phyloP scores from a whole-genome alignment of 2,329 filamentous ascomycete genomes.

The Aspergillus pseudotamarii region DNA sequence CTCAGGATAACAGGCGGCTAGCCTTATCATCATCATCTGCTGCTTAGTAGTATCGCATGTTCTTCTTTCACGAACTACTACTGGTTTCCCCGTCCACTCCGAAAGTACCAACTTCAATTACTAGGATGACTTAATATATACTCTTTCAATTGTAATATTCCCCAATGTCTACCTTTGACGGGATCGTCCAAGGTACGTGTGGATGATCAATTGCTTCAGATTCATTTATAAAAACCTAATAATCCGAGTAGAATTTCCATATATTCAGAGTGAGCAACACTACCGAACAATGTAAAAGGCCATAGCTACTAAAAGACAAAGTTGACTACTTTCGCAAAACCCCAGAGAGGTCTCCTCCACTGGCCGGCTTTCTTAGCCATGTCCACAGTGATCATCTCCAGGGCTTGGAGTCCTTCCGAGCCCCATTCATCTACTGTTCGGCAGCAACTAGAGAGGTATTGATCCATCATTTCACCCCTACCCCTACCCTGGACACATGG shows the following conservation, averaged over 20 bases:
- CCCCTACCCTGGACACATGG: not conserved
- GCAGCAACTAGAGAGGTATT: slow-evolving; percentile 71
- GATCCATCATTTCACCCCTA: not conserved
- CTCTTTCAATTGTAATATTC: not conserved
- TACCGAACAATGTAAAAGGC: not conserved
- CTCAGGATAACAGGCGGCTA: not conserved
- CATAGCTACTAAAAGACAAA: slow-evolving; percentile 34
- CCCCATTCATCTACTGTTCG: slow-evolving; percentile 90
- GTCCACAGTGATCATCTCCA: slow-evolving; percentile 87
- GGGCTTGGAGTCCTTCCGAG: slow-evolving; percentile 74
- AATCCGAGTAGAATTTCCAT: slow-evolving; percentile 67
- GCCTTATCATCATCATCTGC: not conserved
- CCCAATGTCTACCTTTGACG: slow-evolving; percentile 76
- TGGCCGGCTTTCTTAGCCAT: slow-evolving; percentile 89
- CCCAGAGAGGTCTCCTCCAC: slow-evolving; percentile 59
- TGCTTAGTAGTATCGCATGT: not conserved
- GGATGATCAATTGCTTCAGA: not conserved
- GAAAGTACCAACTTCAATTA: not conserved
- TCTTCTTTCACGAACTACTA: too few species aligned
- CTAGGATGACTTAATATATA: not conserved
- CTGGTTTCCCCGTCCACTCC: not conserved
- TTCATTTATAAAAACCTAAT: slow-evolving; percentile 15
- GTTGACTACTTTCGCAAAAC: slow-evolving; percentile 79
- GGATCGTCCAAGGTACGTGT: slow-evolving; percentile 56
- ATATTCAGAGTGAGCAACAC: slow-evolving; percentile 64